phyloP scores from a whole-genome alignment of 331 rosid genomes.

The Quercus tomentella region DNA sequence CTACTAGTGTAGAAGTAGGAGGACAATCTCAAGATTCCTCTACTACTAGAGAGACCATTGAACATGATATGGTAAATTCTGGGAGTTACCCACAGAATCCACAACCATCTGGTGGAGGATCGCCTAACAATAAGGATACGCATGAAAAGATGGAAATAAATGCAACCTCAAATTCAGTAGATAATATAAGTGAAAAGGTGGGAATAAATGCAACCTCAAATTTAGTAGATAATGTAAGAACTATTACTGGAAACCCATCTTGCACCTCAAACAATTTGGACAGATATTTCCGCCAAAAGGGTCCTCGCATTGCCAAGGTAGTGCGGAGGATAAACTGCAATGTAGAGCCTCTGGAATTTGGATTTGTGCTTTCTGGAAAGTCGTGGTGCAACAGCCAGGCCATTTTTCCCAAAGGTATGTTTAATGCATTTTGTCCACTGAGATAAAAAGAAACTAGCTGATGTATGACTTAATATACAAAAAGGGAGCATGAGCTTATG shows the following conservation, averaged over 20 bases:
- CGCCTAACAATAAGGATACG: constrained; percentile 42
- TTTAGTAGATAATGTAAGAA: constrained; percentile 41
- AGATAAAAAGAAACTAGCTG: constrained; percentile 3
- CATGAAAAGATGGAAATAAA: constrained; percentile 42
- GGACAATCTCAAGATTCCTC: constrained; percentile 26
- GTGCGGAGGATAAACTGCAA: constrained; percentile 91
- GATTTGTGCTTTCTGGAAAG: constrained; percentile 80
- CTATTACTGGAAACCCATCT: constrained; percentile 45
- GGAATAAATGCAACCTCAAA: constrained; percentile 25
- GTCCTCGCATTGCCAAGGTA: constrained; percentile 97
- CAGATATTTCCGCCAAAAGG: constrained; percentile 70
- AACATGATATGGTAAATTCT: constrained; percentile 15
- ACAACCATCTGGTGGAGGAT: constrained; percentile 40
- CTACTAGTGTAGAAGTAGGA: constrained; percentile 30
- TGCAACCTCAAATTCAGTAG: constrained; percentile 42
- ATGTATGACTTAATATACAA: constrained; percentile 9
- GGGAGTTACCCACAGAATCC: constrained; percentile 29
- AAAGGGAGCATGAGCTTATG: constrained; percentile 20
- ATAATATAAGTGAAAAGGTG: constrained; percentile 24
- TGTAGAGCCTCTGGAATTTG: constrained; percentile 89
- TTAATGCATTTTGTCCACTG: constrained; percentile 8
- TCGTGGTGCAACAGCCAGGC: constrained; percentile 90
- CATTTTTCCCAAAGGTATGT: constrained; percentile 87
- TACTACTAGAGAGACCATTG: constrained; percentile 18
- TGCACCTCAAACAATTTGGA: constrained; percentile 56